These are phyloP conservation scores for Melaleuca alternifolia DNA, from an alignment of 345 rosid genomes.

Conservation along the genomic window DNA sequence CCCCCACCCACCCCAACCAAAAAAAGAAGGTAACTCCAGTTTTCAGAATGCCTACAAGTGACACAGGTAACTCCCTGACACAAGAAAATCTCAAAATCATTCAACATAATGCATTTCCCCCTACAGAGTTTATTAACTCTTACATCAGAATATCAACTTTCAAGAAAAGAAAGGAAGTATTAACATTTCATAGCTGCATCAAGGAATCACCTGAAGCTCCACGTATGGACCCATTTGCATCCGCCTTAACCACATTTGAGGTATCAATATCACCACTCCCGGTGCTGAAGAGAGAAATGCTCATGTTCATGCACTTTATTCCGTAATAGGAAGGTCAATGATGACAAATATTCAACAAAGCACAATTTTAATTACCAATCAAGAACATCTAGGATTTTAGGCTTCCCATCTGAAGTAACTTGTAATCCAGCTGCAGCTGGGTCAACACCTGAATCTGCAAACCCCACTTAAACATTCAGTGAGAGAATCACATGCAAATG, in stretches of 20 bases:
- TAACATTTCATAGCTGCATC: not conserved
- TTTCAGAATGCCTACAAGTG: not conserved
- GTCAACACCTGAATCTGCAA: conserved; percentile 86
- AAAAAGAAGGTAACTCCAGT: not conserved
- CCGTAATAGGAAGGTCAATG: not conserved
- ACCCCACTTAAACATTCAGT: not conserved
- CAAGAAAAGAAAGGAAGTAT: not conserved
- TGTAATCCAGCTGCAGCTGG: conserved; percentile 92
- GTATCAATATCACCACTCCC: conserved; percentile 97
- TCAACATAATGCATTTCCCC: not conserved
- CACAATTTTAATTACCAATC: conserved; percentile 52
- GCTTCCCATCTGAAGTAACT: conserved; percentile 90
- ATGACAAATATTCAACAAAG: not conserved
- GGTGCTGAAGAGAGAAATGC: conserved; percentile 36
- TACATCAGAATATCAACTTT: not conserved
- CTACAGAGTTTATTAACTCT: not conserved
- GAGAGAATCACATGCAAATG: not conserved
- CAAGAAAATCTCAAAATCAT: not conserved
- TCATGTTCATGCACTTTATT: not conserved
- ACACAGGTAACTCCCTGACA: not conserved
- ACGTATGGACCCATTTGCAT: conserved; percentile 56
- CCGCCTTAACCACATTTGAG: conserved; percentile 75
- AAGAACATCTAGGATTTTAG: conserved; percentile 78
- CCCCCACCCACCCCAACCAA: not conserved
- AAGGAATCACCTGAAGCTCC: conserved; percentile 73